A percentile compares a stretch with the other conserved stretches of the same genome.
Evolutionary conservation across 116 monocot genomes (phyloP).

Genomic region (Cymodocea nodosa): DNA sequence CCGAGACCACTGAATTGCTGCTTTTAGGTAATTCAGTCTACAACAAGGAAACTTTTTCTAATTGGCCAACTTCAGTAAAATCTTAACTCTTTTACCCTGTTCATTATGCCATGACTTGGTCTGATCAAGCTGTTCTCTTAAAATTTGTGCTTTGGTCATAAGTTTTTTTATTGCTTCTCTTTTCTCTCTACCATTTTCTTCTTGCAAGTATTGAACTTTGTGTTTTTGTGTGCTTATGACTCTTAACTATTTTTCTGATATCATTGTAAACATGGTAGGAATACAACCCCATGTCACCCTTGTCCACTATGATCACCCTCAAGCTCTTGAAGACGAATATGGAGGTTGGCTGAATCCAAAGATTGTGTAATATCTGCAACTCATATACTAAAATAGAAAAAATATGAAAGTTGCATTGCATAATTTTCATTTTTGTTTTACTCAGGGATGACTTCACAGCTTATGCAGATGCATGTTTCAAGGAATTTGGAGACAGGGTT

Average conservation of each 20-base stretch:
- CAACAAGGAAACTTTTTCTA: no score
- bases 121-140: not conserved
- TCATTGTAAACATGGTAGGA: conserved; percentile 18
- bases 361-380: conserved; percentile 32
- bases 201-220: not conserved
- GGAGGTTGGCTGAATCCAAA: conserved; percentile 56
- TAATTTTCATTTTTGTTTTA: not conserved
- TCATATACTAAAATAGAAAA: no score
- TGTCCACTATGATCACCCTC: conserved; percentile 62
- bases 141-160: not conserved
- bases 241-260: not conserved
- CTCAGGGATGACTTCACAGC: conserved; percentile 50
- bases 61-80: no score
- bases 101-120: not conserved
- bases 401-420: no score
- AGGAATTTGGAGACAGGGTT: conserved; percentile 63
- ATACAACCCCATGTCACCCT: conserved; percentile 56
- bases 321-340: conserved; percentile 63
- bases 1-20: no score
- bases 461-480: conserved; percentile 64
- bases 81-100: no score
- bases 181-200: not conserved
- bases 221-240: not conserved
- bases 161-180: not conserved
- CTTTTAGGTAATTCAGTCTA: no score